Percentiles rank a stretch among this genome's conserved stretches.
Conservation (phyloP, 257 asterid species). For the Solanum peruvianum region DNA sequence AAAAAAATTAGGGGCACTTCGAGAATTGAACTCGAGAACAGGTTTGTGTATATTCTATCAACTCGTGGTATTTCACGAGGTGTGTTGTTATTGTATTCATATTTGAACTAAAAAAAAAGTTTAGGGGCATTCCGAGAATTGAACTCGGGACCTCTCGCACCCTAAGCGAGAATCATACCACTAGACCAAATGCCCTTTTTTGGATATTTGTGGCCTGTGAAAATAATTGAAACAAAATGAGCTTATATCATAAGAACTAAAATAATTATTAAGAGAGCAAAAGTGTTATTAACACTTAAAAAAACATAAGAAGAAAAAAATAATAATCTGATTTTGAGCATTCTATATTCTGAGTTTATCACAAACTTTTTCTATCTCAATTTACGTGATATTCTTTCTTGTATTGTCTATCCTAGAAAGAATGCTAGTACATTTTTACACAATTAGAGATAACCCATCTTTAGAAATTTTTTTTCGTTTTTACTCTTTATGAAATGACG, state of each 20-base stretch:
- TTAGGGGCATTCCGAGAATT: conserved; percentile 79
- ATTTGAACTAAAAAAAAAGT: neutral
- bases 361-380: neutral
- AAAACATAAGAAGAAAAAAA: neutral
- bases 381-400: too few species aligned
- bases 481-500: neutral
- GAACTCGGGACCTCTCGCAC: conserved; percentile 96
- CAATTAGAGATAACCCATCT: neutral
- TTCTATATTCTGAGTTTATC: neutral
- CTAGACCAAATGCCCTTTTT: conserved; percentile 64
- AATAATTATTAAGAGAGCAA: neutral
- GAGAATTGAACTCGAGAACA: conserved; percentile 87
- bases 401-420: too few species aligned
- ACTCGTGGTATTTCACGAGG: too few species aligned
- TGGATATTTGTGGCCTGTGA: neutral
- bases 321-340: neutral
- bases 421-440: neutral
- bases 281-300: neutral
- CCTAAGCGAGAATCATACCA: conserved; percentile 84
- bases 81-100: too few species aligned
- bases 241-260: too few species aligned
- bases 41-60: too few species aligned
- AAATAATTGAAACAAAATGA: accelerated
- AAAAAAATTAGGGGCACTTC: conserved; percentile 35
- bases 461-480: too few species aligned